phyloP scores from a whole-genome alignment of 1,284 basidiomycete species.

The Trichosporon asahii region DNA sequence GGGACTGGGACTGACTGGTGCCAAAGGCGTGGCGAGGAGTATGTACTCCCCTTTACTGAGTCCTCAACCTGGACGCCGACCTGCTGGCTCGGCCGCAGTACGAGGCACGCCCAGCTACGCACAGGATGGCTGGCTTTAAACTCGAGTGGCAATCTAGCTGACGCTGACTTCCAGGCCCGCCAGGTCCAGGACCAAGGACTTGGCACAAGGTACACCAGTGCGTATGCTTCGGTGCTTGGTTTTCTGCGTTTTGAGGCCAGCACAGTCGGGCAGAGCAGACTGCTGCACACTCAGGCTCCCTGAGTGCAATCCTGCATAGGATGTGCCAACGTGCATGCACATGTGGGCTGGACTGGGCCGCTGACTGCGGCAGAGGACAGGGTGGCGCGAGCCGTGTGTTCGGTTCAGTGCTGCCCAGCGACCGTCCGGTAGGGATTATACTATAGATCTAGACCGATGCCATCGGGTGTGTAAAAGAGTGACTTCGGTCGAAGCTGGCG shows the following conservation, averaged over 20 bases:
- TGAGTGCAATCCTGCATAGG: neutral
- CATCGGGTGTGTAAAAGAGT: neutral
- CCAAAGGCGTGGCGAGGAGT: neutral
- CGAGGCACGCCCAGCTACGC: neutral
- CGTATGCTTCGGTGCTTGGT: neutral
- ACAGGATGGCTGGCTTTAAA: neutral
- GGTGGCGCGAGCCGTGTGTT: neutral
- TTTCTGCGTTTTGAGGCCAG: neutral
- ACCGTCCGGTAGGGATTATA: neutral
- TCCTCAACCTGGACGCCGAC: neutral
- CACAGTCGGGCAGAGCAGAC: neutral
- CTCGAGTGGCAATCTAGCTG: neutral
- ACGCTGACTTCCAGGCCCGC: neutral
- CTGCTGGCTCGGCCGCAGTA: neutral
- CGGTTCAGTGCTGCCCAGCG: neutral
- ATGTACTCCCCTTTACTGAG: neutral
- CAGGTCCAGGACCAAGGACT: neutral
- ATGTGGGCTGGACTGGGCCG: neutral
- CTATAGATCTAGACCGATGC: neutral
- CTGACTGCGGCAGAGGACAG: neutral
- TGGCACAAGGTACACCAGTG: neutral
- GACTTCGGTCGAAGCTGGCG: neutral
- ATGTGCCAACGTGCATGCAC: neutral
- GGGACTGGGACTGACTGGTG: neutral
- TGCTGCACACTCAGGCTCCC: neutral